Conservation (phyloP, 192 early-diverging fungal species). For the Blastocladiella britannica region DNA sequence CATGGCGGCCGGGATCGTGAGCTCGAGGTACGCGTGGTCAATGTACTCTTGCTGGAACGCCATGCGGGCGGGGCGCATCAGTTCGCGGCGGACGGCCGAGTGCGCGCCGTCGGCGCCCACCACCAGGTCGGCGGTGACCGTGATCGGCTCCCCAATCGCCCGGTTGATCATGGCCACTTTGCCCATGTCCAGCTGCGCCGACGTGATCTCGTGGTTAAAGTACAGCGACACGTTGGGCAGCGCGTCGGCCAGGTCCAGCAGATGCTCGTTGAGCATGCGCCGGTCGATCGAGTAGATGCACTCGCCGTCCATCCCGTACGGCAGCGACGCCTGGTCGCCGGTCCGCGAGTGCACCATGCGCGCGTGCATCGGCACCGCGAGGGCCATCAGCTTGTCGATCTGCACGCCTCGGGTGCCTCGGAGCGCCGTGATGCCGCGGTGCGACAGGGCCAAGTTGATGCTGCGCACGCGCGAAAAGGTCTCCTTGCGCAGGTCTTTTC, state of each 20-base stretch:
- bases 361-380: constrained; percentile 73
- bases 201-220: constrained; percentile 49
- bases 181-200: constrained; percentile 52
- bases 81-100: constrained; percentile 50
- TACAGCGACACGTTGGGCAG: constrained; percentile 44
- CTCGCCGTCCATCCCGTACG: constrained; percentile 73
- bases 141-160: constrained; percentile 15
- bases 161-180: constrained; percentile 16
- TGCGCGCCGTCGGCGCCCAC: constrained; percentile 80
- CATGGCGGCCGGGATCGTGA: constrained; percentile 71
- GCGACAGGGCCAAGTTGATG: constrained; percentile 84
- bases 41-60: constrained; percentile 79
- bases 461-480: constrained; percentile 31
- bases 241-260: constrained; percentile 51
- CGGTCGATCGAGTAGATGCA: constrained; percentile 89
- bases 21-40: constrained; percentile 75
- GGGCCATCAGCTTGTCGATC: constrained; percentile 39
- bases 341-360: constrained; percentile 70
- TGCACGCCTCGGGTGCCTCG: constrained; percentile 41
- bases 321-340: constrained; percentile 49
- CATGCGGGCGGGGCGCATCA: constrained; percentile 59
- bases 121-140: constrained; percentile 45
- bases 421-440: constrained; percentile 66
- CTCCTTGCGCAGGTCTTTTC: constrained; percentile 16
- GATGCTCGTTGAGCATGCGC: constrained; percentile 51